Conservation (phyloP, 371 early-diverging fungal species). For the Blakeslea trispora region DNA sequence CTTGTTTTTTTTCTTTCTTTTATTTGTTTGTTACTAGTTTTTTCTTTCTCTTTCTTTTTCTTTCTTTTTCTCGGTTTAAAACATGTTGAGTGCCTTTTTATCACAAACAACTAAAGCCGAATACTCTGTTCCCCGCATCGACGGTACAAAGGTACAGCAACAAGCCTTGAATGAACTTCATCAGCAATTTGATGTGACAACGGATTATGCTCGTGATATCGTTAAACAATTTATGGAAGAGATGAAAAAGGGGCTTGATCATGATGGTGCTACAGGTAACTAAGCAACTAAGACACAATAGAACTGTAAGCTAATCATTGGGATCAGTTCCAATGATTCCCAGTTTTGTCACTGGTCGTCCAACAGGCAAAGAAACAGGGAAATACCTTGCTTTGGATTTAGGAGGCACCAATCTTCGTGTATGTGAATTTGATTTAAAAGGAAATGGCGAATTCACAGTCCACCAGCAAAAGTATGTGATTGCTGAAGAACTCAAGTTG, state of each 20-base stretch:
- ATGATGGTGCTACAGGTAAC: constrained; percentile 54
- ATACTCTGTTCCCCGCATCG: no score
- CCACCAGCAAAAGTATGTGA: constrained; percentile 75
- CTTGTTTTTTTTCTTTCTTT: no score
- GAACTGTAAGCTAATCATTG: neutral
- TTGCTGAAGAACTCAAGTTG: constrained; percentile 37
- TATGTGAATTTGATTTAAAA: constrained; percentile 77
- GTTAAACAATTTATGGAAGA: constrained; percentile 66
- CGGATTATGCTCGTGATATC: constrained; percentile 58
- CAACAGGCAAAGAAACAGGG: constrained; percentile 83
- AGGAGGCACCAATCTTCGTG: constrained; percentile 93
- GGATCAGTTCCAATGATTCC: constrained; percentile 66
- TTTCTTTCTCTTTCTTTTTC: no score
- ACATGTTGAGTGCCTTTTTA: no score
- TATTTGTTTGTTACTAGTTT: no score
- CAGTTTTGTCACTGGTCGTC: constrained; percentile 79
- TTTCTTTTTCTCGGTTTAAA: no score
- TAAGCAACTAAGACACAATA: neutral
- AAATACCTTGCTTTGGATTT: constrained; percentile 88
- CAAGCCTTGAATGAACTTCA: no score
- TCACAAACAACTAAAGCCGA: no score
- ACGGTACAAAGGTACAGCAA: no score
- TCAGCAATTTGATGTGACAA: constrained; percentile 57
- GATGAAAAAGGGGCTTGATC: constrained; percentile 75
- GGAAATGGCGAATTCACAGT: constrained; percentile 66